Evolutionary conservation across 306 rosid species (phyloP).

Genomic region (Luffa aegyptiaca): DNA sequence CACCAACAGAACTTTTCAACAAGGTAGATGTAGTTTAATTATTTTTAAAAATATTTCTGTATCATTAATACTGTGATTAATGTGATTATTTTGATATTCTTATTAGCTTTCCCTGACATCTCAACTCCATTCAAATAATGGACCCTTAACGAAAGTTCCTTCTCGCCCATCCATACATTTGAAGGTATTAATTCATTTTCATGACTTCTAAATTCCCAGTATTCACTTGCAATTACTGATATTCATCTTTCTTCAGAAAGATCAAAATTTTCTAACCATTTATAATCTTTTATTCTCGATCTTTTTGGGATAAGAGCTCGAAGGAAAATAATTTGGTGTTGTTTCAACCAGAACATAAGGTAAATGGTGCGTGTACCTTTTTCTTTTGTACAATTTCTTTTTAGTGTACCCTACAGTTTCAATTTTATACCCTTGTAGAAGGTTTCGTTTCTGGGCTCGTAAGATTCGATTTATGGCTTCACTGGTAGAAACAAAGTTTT

Average conservation of each 20-base stretch:
- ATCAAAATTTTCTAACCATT: slow-evolving; percentile 21
- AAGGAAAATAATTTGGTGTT: slow-evolving; percentile 72
- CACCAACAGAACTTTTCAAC: slow-evolving; percentile 76
- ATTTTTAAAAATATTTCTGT: background rate
- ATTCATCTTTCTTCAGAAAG: background rate
- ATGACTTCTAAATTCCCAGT: background rate
- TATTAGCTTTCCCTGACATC: slow-evolving; percentile 65
- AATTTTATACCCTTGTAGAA: background rate
- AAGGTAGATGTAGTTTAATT: slow-evolving; percentile 36
- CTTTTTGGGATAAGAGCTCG: slow-evolving; percentile 63
- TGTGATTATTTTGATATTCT: slow-evolving; percentile 8
- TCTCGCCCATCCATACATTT: slow-evolving; percentile 23
- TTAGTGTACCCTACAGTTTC: background rate
- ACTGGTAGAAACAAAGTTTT: background rate
- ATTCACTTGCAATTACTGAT: background rate
- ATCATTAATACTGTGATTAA: background rate
- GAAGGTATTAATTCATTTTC: slow-evolving; percentile 47
- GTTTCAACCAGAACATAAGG: slow-evolving; percentile 52
- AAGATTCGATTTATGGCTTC: background rate
- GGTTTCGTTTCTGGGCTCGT: background rate
- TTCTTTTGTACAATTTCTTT: background rate
- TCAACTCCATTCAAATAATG: slow-evolving; percentile 38
- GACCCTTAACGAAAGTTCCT: slow-evolving; percentile 30
- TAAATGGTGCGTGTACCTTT: slow-evolving; percentile 14
- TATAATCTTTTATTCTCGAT: background rate